phyloP scores from a whole-genome alignment of 331 rosid species.

The Dryas integrifolia region DNA sequence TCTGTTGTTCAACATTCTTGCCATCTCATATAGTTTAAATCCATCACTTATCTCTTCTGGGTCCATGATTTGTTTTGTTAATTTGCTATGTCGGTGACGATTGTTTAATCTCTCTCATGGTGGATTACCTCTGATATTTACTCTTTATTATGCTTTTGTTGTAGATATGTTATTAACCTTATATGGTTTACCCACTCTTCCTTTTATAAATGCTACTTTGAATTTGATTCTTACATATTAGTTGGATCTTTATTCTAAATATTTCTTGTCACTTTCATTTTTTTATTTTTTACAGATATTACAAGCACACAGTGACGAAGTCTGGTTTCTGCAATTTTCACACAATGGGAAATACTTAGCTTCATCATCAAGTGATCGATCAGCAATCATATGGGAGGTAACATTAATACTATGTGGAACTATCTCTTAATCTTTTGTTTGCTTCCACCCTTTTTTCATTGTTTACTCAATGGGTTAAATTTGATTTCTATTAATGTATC shows the following conservation, averaged over 20 bases:
- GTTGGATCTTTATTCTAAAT: constrained; percentile 15
- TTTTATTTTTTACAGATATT: constrained; percentile 47
- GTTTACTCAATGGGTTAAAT: not conserved
- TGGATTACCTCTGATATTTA: not conserved
- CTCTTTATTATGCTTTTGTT: not conserved
- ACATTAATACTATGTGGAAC: constrained; percentile 15
- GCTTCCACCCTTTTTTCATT: not conserved
- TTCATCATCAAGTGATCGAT: constrained; percentile 82
- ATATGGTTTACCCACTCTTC: not conserved
- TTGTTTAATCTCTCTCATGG: not conserved
- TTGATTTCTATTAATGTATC: not conserved
- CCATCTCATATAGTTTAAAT: not conserved
- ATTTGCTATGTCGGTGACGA: not conserved
- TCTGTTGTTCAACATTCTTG: not conserved
- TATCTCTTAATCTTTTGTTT: not conserved
- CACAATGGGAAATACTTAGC: constrained; percentile 88
- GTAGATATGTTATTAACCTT: not conserved
- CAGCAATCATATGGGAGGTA: constrained; percentile 98
- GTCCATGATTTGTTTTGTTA: not conserved
- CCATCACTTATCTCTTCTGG: not conserved
- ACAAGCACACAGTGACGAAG: constrained; percentile 80
- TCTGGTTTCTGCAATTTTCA: constrained; percentile 93
- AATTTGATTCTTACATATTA: constrained; percentile 5
- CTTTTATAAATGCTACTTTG: not conserved
- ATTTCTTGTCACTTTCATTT: constrained; percentile 15